Evolutionary conservation across 768 basidiomycete species (phyloP), one percentile per base, ranked within the genome.

Genomic region (Lactarius hatsudake): DNA sequence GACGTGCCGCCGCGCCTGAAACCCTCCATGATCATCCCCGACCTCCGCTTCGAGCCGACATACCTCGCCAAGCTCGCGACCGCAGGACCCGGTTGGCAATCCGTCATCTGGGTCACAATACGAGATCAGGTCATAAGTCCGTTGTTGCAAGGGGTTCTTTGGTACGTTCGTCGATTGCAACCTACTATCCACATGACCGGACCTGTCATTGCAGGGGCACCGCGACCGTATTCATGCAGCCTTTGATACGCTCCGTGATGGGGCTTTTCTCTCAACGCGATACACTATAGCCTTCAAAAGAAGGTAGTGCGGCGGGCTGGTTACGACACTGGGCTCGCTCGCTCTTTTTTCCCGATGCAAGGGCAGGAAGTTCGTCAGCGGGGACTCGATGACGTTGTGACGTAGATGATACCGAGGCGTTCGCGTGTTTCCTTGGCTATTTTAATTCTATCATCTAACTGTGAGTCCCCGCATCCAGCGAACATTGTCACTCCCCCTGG

Each of bases 31-130:
- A 86, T 91, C 62, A 86, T 91, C 61, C 89, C 90, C 32, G 90
- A 93, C 74, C 78, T 91, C 43, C 88, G 90, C 32, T 91, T 90
- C 78, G 90, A 92, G 73, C 82, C 85, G 65, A 86, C 84, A 60
- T 93, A 89, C 75, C 67, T 90, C 64, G 82, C 81, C 69, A 88
- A 86, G 69, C 81, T 91, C 68, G 80, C 78, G 26, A 30, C 79
- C 80, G 9, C 86, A 81, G 72, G 76, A 87, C 59, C 79, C 40
- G 79, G 84, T 58, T 91, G 89, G 89, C 77, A 77, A 7, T 79
- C 79, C 63, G 78, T 91, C 10, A 66, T 79, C 23, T 91, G 87
- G 84, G 77, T 89, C 51, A 91, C 89, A 18, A 72, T 82, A 20
- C 80, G 86, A 62, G 89, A 91, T 77, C 89, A 91, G 71, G 78